Evolutionary conservation across 805 yeast species (phyloP).

Genomic region (Zygoascus flipseniorum): DNA sequence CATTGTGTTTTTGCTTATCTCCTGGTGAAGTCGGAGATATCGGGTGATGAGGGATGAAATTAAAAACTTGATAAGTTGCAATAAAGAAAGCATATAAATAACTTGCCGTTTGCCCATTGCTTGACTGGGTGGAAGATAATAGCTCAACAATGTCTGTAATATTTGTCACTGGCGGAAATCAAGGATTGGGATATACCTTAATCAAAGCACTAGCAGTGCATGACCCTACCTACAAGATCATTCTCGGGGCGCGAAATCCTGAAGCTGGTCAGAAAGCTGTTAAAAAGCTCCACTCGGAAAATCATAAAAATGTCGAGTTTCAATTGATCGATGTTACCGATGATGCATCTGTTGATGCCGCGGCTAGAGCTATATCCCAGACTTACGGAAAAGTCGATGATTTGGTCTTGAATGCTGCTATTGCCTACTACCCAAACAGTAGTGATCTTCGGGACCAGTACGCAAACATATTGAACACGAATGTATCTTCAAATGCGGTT

Average conservation of each 20-base stretch:
- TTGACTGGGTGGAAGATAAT: too few species aligned
- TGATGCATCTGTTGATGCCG: neutral
- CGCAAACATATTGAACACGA: neutral
- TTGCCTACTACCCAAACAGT: neutral
- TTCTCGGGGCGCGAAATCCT: neutral
- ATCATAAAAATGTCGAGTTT: neutral
- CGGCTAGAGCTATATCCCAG: neutral
- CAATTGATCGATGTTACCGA: neutral
- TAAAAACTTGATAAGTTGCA: too few species aligned
- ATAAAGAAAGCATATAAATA: too few species aligned
- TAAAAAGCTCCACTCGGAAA: neutral
- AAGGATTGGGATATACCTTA: neutral
- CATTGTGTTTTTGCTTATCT: too few species aligned
- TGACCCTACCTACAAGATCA: neutral
- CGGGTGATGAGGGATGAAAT: too few species aligned
- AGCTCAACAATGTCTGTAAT: neutral
- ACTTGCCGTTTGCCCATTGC: too few species aligned
- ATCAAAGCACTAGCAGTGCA: neutral
- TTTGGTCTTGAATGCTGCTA: constrained; percentile 1
- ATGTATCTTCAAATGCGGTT: neutral
- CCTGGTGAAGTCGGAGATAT: too few species aligned
- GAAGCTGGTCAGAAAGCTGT: neutral
- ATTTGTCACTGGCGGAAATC: constrained; percentile 2
- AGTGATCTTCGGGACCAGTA: neutral
- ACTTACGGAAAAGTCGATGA: constrained; percentile 1